Conservation (phyloP, 1,284 basidiomycete species). For the Moniliella sp. region DNA sequence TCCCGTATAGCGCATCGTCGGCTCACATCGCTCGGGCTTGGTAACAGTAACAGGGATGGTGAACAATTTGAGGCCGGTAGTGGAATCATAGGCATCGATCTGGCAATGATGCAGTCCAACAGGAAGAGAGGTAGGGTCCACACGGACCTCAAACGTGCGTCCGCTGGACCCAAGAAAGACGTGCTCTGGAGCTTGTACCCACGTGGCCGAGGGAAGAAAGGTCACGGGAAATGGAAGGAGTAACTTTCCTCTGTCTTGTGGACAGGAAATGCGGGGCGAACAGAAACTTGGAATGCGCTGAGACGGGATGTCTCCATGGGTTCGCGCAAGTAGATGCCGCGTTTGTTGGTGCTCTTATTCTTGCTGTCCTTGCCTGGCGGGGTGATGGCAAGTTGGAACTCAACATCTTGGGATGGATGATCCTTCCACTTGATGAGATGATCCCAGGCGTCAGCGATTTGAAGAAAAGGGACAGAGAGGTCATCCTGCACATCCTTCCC, state of each 20-base stretch:
- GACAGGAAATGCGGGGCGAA: constrained; percentile 21
- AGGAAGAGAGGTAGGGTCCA: constrained; percentile 24
- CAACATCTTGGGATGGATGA: constrained; percentile 23
- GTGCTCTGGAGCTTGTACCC: constrained; percentile 25
- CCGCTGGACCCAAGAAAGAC: constrained; percentile 30
- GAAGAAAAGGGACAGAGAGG: constrained; percentile 30
- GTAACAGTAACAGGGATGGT: constrained; percentile 30
- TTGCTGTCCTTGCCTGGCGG: constrained; percentile 23
- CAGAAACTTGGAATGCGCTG: constrained; percentile 23
- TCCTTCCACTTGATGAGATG: constrained; percentile 27
- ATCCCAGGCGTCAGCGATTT: constrained; percentile 30
- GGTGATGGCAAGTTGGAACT: constrained; percentile 24
- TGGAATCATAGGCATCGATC: constrained; percentile 27
- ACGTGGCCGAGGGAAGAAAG: constrained; percentile 18
- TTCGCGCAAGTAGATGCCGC: constrained; percentile 34
- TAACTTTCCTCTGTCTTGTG: constrained; percentile 27
- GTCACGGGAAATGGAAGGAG: constrained; percentile 21
- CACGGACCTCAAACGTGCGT: constrained; percentile 31
- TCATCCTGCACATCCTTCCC: constrained; percentile 30
- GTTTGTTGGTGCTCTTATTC: constrained; percentile 7
- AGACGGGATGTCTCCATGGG: constrained; percentile 17
- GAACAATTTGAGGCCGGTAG: constrained; percentile 21
- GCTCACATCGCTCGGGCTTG: constrained; percentile 21
- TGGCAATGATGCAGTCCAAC: constrained; percentile 30
- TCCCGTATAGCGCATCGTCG: constrained; percentile 13